A percentile compares a stretch with the other conserved stretches of the same genome.
phyloP scores from a whole-genome alignment of 2,329 filamentous ascomycete genomes.

The Epichloe scottii region DNA sequence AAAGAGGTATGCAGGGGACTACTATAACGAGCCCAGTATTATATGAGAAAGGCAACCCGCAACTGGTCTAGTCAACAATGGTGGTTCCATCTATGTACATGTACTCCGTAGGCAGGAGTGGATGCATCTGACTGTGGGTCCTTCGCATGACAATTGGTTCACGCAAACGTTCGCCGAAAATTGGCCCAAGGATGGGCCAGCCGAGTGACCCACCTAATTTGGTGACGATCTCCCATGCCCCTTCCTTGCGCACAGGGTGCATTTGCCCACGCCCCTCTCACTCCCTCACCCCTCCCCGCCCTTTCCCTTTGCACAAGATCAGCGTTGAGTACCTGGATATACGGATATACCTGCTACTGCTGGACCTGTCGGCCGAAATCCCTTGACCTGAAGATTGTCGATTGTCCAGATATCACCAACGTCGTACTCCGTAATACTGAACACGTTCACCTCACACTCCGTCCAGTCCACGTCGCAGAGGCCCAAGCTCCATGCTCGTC shows the following conservation, averaged over 20 bases:
- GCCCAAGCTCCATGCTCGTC: not conserved
- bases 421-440: too few species aligned
- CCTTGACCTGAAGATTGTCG: not conserved
- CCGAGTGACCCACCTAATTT: slow-evolving; percentile 1
- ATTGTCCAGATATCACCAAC: not conserved
- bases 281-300: too few species aligned
- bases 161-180: slow-evolving; percentile 4
- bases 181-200: slow-evolving; percentile 1
- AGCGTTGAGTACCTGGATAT: not conserved
- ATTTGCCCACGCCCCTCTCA: not conserved
- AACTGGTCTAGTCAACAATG: not conserved
- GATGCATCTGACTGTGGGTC: not conserved
- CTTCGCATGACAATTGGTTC: not conserved
- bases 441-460: not conserved
- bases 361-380: slow-evolving; percentile 5
- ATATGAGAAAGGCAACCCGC: not conserved
- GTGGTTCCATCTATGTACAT: not conserved
- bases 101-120: not conserved
- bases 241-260: not conserved
- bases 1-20: not conserved
- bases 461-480: not conserved
- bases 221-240: slow-evolving; percentile 3
- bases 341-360: not conserved
- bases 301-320: not conserved
- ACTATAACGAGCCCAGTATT: not conserved